A percentile compares a stretch with the other conserved stretches of the same genome.
Conservation (phyloP, 495 filamentous ascomycete genomes). For the Podospora comata region DNA sequence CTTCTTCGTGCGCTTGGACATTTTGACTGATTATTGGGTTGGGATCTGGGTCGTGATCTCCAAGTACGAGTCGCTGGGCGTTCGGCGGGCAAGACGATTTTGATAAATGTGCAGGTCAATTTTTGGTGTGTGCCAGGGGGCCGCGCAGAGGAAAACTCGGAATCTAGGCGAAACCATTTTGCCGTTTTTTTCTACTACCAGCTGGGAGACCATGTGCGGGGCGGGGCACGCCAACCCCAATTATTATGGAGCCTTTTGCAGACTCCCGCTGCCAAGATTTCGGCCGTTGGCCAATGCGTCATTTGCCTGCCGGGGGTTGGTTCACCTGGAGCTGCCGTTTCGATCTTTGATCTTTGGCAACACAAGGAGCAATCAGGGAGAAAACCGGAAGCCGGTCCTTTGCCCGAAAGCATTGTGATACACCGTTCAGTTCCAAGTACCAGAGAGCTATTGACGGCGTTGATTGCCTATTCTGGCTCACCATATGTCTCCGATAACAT, state of each 20-base stretch:
- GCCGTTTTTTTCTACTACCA: constrained; percentile 18
- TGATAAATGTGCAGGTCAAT: constrained; percentile 32
- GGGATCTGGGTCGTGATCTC: constrained; percentile 21
- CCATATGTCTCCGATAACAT: background rate
- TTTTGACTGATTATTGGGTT: constrained; percentile 55
- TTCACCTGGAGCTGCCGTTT: background rate
- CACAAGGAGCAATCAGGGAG: background rate
- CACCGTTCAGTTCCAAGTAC: background rate
- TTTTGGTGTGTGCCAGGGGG: constrained; percentile 29
- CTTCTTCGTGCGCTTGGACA: constrained; percentile 99
- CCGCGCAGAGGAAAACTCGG: constrained; percentile 20
- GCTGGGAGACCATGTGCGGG: constrained; percentile 5
- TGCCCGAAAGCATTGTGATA: background rate
- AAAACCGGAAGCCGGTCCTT: background rate
- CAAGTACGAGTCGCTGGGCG: constrained; percentile 20
- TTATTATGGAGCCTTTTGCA: background rate
- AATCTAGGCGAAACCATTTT: constrained; percentile 32
- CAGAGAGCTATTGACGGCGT: constrained; percentile 7
- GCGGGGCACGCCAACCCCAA: constrained; percentile 14
- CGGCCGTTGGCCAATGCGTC: constrained; percentile 2
- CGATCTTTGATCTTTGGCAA: background rate
- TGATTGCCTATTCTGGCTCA: constrained; percentile 17
- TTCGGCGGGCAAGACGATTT: constrained; percentile 32
- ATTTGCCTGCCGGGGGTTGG: background rate
- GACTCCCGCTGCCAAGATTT: background rate